phyloP scores from a whole-genome alignment of 1,139 yeast genomes.

The Hansenula lynferdii region DNA sequence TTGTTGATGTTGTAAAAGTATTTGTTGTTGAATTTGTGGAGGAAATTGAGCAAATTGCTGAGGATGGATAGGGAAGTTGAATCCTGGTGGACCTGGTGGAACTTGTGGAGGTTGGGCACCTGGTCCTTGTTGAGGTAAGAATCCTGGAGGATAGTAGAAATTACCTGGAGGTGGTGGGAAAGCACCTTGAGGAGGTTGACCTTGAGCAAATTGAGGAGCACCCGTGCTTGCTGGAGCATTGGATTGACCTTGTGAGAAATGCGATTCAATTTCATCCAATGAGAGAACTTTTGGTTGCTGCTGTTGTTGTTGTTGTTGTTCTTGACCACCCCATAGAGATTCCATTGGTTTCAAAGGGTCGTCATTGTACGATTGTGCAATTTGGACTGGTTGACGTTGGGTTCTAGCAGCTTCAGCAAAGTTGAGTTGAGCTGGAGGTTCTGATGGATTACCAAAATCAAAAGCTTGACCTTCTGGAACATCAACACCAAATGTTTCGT shows the following conservation, averaged over 20 bases:
- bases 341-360: conserved; percentile 57
- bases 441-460: conserved; percentile 48
- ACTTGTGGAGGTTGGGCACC: conserved; percentile 15
- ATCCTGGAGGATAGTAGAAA: conserved; percentile 23
- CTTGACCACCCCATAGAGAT: conserved; percentile 49
- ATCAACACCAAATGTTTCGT: conserved; percentile 78
- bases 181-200: conserved; percentile 11
- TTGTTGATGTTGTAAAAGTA: conserved; percentile 11
- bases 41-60: conserved; percentile 28
- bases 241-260: conserved; percentile 36
- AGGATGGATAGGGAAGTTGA: conserved; percentile 22
- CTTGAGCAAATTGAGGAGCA: conserved; percentile 25
- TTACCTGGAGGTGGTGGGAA: conserved; percentile 18
- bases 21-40: conserved; percentile 24
- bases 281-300: not conserved
- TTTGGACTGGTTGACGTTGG: conserved; percentile 18
- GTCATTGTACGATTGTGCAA: conserved; percentile 19
- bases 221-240: conserved; percentile 35
- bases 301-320: conserved; percentile 14
- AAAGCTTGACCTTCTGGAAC: conserved; percentile 65
- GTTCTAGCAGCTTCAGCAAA: conserved; percentile 45
- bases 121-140: too few species aligned
- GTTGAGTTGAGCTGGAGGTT: conserved; percentile 13
- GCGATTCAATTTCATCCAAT: conserved; percentile 7
- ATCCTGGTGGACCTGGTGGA: conserved; percentile 39